Evolutionary conservation across 441 rosid genomes (phyloP), one percentile per base, ranked within the genome.

Genomic region (Hura crepitans): DNA sequence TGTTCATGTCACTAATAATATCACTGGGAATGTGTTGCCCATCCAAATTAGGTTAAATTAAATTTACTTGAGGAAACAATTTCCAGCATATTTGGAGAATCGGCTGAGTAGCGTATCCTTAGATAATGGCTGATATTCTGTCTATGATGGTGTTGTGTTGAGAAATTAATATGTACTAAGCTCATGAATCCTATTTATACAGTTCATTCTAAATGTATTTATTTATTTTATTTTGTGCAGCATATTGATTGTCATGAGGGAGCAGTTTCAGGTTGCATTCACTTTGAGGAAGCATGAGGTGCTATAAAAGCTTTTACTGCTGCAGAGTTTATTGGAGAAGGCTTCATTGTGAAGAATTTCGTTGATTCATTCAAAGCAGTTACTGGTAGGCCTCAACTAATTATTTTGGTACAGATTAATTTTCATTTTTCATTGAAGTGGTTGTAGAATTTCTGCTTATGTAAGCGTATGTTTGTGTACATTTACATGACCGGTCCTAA

Each of bases 221-320:
- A 23, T 14, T 23, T 45, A 30, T 14, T 58, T 46, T 55, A 9
- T 57, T 11, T 72, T 62, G 7, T 72, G 66, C 79, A 86, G 87
- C 73, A 50, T 69, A 67, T 83, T 61, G 80, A 80, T 69, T 76
- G 72, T 80, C 68, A 65, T 50, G 67, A 69, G 65, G 88, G 88
- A 68, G 81, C 72, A 58, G 71, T 69, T 62, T 79, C 78, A 18
- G 88, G 87, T 61, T 80, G 69, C 75, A 65, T 84, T 64, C 71
- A 81, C 75, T 86, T 79, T 62, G 69, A 71, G 67, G 82, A 81
- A 67, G 79, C 82, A 53, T 81, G 77, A 59, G 83, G 78, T 70
- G 79, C 82, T 43, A 68, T 74, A 55, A 84, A 79, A 76, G 84
- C 86, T 64, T 80, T 82, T 56, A 62, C 85, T 27, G 82, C 82